Base-by-base conservation (phyloP, 202 grass and related monocot species). In the Cymbopogon flexuosus region DNA sequence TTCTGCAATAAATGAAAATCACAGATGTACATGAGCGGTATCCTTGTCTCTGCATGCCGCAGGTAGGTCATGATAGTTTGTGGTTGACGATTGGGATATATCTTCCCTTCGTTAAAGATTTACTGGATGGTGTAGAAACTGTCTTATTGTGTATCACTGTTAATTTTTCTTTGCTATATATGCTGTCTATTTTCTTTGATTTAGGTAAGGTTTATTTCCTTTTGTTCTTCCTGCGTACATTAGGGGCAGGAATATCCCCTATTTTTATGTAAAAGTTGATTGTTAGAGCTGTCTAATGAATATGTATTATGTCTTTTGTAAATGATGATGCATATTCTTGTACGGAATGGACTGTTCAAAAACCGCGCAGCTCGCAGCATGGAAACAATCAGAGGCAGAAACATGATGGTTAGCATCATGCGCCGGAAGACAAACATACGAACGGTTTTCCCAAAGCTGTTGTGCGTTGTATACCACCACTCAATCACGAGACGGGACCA, bases 1-100 rank as follows among this genome's bases (percentile, higher is more conserved):
- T 62, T 52, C 2, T 72, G 58, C 33, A 81, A 72, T 60, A 58
- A 84, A 15, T 72, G 27, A 83, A 42, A 31, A 29, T 66, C 2
- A 31, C 9, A n/a, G 14, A 30, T 68, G 21, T 54, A 18, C 33
- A 1, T 79, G 77, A 56, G 13, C 8, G 10, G 1, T 41, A 35
- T 51, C 71, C 0, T 68, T 63, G 52, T 62, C 22, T 41, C 21
- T 34, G 5, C 15, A 4, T 37, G 43, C 29, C 5, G 21, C 19
- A 15, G 36, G 19, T 54, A 7, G 13, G 43, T 21, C 47, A 65
- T 65, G 33, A 4, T 33, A 34, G 14, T 62, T 22, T 41, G 23
- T 16, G 66, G 43, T 29, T 45, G 10, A 5, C 59, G 22, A 30
- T 24, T 45, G 24, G 11, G 13, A 58, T 10, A n/a, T 0, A 11